phyloP scores from a whole-genome alignment of 2,329 filamentous ascomycete genomes.

The Eutypella sp. region DNA sequence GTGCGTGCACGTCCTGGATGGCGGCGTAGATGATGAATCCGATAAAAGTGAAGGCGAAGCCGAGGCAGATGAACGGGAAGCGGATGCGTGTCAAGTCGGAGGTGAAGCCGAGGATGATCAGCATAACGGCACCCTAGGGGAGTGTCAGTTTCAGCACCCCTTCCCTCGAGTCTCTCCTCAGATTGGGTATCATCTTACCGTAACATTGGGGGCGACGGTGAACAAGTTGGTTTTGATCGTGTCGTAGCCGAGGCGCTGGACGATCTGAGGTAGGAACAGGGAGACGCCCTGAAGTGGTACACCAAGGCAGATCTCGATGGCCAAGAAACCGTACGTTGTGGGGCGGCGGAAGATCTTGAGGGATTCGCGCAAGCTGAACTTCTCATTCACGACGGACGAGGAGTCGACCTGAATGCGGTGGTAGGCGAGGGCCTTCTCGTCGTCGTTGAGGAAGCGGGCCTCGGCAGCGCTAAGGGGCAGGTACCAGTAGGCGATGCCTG shows the following conservation, averaged over 20 bases:
- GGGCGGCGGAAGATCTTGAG: conserved; percentile 48
- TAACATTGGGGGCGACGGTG: conserved; percentile 75
- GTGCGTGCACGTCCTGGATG: conserved; percentile 55
- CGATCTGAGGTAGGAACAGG: conserved; percentile 52
- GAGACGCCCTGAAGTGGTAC: conserved; percentile 52
- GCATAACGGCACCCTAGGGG: conserved; percentile 59
- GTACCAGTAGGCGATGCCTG: conserved; percentile 63
- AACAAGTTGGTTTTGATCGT: conserved; percentile 67
- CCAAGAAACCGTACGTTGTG: conserved; percentile 43
- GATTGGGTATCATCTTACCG: conserved; percentile 26
- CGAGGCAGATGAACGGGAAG: conserved; percentile 69
- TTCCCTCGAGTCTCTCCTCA: background rate
- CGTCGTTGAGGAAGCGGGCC: conserved; percentile 59
- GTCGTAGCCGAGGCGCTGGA: conserved; percentile 42
- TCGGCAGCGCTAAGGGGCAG: conserved; percentile 60
- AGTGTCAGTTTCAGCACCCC: conserved; percentile 3
- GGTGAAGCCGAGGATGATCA: conserved; percentile 66
- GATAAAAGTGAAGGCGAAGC: conserved; percentile 68
- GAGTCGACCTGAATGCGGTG: conserved; percentile 73
- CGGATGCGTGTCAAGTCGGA: conserved; percentile 63
- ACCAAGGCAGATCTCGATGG: conserved; percentile 55
- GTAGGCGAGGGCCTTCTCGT: conserved; percentile 64
- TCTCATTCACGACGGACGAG: conserved; percentile 54
- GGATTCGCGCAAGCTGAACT: conserved; percentile 46
- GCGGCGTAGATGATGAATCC: conserved; percentile 76